These are phyloP conservation scores for Penicillium salamii DNA, from an alignment of 495 filamentous ascomycete species.

Conservation along the genomic window DNA sequence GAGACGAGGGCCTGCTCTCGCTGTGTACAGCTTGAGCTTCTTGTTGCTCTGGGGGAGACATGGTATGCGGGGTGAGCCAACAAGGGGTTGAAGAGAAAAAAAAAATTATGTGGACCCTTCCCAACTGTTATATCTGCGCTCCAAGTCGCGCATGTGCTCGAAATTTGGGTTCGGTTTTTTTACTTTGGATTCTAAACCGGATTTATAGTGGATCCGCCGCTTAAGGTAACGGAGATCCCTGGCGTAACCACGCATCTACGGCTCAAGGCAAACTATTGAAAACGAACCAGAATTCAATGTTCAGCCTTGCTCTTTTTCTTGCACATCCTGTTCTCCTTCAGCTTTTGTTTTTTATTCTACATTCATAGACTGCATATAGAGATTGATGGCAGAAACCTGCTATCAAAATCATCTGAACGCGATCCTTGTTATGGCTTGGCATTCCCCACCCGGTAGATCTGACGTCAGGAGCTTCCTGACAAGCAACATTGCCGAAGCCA, in stretches of 20 bases:
- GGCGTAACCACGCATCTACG: slow-evolving; percentile 1
- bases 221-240: neutral
- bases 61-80: neutral
- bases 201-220: slow-evolving; percentile 7
- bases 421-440: neutral
- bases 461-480: neutral
- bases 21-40: neutral
- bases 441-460: neutral
- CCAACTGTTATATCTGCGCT: slow-evolving; percentile 4
- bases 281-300: neutral
- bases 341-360: too few species aligned
- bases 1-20: neutral
- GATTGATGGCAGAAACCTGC: neutral
- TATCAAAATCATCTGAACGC: too few species aligned
- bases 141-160: neutral
- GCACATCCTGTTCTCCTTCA: too few species aligned
- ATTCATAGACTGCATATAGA: too few species aligned
- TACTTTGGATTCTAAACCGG: slow-evolving; percentile 2
- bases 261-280: too few species aligned
- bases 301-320: too few species aligned
- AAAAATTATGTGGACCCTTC: neutral
- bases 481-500: too few species aligned
- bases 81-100: neutral
- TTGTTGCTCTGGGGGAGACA: slow-evolving; percentile 5
- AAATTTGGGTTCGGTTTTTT: neutral